Evolutionary conservation across 306 rosid species (phyloP).

Genomic region (Styphnolobium japonicum): DNA sequence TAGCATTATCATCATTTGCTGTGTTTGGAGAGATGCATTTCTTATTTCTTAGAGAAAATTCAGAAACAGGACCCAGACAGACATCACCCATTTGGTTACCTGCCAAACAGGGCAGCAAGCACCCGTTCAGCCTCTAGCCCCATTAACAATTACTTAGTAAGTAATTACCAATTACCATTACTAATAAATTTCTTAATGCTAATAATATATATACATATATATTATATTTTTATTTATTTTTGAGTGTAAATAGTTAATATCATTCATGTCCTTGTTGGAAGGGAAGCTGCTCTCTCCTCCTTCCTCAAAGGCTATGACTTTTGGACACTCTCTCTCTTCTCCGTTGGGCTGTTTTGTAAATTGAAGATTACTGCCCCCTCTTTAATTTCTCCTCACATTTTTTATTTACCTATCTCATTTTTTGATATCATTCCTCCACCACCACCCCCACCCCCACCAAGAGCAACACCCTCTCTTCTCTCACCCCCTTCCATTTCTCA

Average conservation of each 20-base stretch:
- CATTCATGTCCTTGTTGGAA: conserved; percentile 29
- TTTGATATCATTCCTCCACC: conserved; percentile 56
- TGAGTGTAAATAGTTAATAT: background rate
- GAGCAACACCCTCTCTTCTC: conserved; percentile 26
- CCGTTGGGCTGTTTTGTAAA: conserved; percentile 53
- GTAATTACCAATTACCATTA: conserved; percentile 1
- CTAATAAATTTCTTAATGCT: background rate
- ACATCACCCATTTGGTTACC: conserved; percentile 44
- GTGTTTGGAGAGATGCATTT: conserved; percentile 6
- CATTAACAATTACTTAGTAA: background rate
- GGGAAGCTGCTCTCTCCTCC: conserved; percentile 40
- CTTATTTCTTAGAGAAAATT: conserved; percentile 4
- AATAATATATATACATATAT: background rate
- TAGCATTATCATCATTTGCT: conserved; percentile 12
- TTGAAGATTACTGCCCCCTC: conserved; percentile 51
- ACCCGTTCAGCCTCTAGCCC: conserved; percentile 22
- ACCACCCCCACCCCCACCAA: conserved; percentile 17
- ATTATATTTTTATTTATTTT: background rate
- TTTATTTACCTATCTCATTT: conserved; percentile 12
- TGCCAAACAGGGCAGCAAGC: conserved; percentile 37
- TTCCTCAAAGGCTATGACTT: conserved; percentile 33
- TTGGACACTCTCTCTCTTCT: conserved; percentile 45
- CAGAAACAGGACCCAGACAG: conserved; percentile 21
- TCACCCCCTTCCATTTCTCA: conserved; percentile 42
- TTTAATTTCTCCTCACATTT: conserved; percentile 38